Evolutionary conservation across 2,329 filamentous ascomycete species (phyloP), one percentile per base, ranked within the genome.

Genomic region (Colletotrichum sublineola): DNA sequence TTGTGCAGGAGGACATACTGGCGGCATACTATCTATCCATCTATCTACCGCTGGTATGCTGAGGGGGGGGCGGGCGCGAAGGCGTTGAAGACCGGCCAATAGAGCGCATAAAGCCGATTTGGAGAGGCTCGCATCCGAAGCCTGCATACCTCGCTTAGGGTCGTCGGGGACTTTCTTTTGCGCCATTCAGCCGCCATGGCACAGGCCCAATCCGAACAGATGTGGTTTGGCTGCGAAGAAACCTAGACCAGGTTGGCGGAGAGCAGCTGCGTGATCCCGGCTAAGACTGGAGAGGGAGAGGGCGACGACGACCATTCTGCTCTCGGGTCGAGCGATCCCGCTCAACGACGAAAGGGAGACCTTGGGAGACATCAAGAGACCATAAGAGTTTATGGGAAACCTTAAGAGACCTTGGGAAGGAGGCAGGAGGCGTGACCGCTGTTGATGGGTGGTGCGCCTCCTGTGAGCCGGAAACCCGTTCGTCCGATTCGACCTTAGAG

Each of bases 391-490:
- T 42, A 18, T 44, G 15, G 40, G 18, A 29, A 44, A 44, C 56
- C 38, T 44, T 29, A 40, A 44, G 55, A n/a, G 29, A 7, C 29
- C 38, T 38, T 44, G 29, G 52, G 20, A 24, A 38, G 20, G 36
- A 7, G 15, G 33, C 15, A 20, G 7, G 3, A 5, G 31, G 36
- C 52, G 29, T 33, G 14, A n/a, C 53, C 53, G 8, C 53, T 38
- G 14, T 29, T 29, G 56, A 29, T 42, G 38, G 40, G 24, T 24
- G 42, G 29, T 46, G 44, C 44, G 42, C 31, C 46, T 63, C 44
- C 18, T 36, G n/a, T 7, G 61, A 63, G 46, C 61, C 60, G 58
- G 24, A 64, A 56, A 48, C 40, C 66, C 61, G 60, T 68, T 68
- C 60, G 60, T 68, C 67, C 66, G 55, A 63, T 46, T 63, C 42